Base-by-base conservation (phyloP, 139 green algal genomes). In the Closterium sp. region DNA sequence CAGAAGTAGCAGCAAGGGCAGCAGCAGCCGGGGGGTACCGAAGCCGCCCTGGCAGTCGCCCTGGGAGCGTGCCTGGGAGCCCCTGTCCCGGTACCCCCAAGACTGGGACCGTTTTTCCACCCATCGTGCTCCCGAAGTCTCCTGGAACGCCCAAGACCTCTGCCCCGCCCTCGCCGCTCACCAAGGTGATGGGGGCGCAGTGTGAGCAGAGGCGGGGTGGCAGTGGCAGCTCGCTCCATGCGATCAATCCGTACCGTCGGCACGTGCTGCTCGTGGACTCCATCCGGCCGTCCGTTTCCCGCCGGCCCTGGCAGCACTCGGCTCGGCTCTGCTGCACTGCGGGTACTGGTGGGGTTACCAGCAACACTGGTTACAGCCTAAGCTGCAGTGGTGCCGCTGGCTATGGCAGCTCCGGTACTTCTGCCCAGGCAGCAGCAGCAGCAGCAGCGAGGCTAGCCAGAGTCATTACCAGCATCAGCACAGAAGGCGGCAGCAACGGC, bases 231-330 rank as follows among this genome's bases (percentile, higher is more conserved):
- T 86, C 83, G n/a, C n/a, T 86, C 21, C n/a, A 35, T 10, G 23
- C 87, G 32, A 43, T 89, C 43, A 83, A 89, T n/a, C 43, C 43
- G 12, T 91, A 89, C 30, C 35, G 89, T 25, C 64, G 89, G 89
- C 35, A 55, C 23, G 89, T 91, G 34, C 89, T 91, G 34, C 89
- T 91, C 28, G 89, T 91, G 69, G 89, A 91, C 33, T 91, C 33
- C 28, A 34, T 38, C 76, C 76, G 81, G 34, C 87, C 34, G 33
- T 91, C 33, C 87, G 87, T n/a, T 38, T 32, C 33, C 1, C 87
- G n/a, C 86, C 35, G 31, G 30, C 86, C 30, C 30, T 89, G 31
- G 86, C 55, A 89, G 66, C 86, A 84, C 66, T 89, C 86, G 30
- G 86, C 86, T 3, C 66, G 35, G 7, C 35, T 31, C 86, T 76